Base-by-base conservation (phyloP, 352 stramenopile species). In the Bremia lactucae region DNA sequence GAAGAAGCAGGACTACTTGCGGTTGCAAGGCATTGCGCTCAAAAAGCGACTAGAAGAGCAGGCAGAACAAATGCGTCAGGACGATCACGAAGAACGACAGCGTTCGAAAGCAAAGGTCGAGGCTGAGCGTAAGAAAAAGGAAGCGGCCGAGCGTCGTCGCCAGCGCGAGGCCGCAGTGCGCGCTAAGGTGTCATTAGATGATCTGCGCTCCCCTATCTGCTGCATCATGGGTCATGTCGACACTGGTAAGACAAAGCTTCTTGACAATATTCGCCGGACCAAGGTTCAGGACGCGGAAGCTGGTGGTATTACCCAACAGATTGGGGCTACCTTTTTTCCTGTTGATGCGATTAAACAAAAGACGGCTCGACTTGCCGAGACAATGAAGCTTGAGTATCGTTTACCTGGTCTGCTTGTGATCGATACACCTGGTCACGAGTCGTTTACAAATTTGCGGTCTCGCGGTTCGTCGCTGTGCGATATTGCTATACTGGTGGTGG, bases 381-480 rank as follows among this genome's bases (percentile, higher is more conserved):
- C 73, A 4, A 80, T 90, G 65, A 73, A 83, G 29, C 50, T 96
- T 11, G 65, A 97, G 23, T 91, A 95, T 54, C 81, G 79, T n/a
- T 50, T 97, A 18, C 90, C 90, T 0, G 90, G 90, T 59, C 54
- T 97, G 45, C 69, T 97, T 22, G 81, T 99, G 20, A 99, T 99
- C 57, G 96, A 99, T 79, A 99, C 96, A n/a, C 96, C 96, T 10
- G 96, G 96, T 51, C 96, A 99, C 90, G 96, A 99, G 65, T 97
- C 89, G 25, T 99, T 99, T 61, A 97, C 92, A n/a, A 99, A 99
- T 68, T 55, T 99, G 36, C 85, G 96, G 39, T 93, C 77, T 36
- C 84, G 96, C 54, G 96, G 96, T 36, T 98, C 91, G 15, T 97
- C 85, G 22, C 67, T 99, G 5, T 98, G 95, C 78, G 96, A 99